Conservation (phyloP, 176 grass and related monocot species). For the Eleusine coracana region DNA sequence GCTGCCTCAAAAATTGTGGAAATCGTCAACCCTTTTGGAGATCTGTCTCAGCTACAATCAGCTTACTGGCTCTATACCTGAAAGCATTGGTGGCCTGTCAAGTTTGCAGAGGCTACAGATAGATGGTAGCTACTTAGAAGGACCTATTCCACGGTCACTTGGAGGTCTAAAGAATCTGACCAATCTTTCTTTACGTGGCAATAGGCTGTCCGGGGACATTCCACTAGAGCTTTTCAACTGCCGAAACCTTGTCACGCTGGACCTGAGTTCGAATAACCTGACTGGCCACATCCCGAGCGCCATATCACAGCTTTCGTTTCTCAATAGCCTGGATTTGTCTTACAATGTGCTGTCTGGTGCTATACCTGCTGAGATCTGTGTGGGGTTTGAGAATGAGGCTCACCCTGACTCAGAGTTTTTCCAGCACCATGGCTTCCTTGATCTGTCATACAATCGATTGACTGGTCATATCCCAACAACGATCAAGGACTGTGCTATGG, state of each 20-base stretch:
- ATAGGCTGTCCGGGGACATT: slow-evolving; percentile 81
- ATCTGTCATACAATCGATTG: slow-evolving; percentile 83
- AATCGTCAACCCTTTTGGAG: slow-evolving; percentile 74
- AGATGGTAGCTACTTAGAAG: slow-evolving; percentile 79
- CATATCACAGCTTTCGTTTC: slow-evolving; percentile 77
- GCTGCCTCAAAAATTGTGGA: slow-evolving; percentile 66
- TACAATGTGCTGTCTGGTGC: slow-evolving; percentile 72
- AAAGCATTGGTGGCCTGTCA: slow-evolving; percentile 60
- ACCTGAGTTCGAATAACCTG: slow-evolving; percentile 80
- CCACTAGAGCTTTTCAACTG: slow-evolving; percentile 84
- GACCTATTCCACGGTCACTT: slow-evolving; percentile 64
- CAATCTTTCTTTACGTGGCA: slow-evolving; percentile 75
- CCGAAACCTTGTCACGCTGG: slow-evolving; percentile 75
- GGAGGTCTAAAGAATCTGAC: slow-evolving; percentile 82
- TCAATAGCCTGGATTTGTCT: slow-evolving; percentile 87
- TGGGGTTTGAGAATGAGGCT: slow-evolving; percentile 65
- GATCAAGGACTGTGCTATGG: slow-evolving; percentile 67
- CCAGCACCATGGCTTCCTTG: slow-evolving; percentile 90
- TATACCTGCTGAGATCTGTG: slow-evolving; percentile 78
- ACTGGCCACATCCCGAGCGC: slow-evolving; percentile 64
- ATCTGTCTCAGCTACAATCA: slow-evolving; percentile 74
- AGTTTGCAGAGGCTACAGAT: slow-evolving; percentile 74
- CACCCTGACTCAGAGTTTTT: slow-evolving; percentile 91
- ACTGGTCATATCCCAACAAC: slow-evolving; percentile 69
- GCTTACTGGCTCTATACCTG: slow-evolving; percentile 68